These are phyloP conservation scores for Mycocentrospora acerina DNA, from an alignment of 2,329 filamentous ascomycete genomes.

Conservation along the genomic window DNA sequence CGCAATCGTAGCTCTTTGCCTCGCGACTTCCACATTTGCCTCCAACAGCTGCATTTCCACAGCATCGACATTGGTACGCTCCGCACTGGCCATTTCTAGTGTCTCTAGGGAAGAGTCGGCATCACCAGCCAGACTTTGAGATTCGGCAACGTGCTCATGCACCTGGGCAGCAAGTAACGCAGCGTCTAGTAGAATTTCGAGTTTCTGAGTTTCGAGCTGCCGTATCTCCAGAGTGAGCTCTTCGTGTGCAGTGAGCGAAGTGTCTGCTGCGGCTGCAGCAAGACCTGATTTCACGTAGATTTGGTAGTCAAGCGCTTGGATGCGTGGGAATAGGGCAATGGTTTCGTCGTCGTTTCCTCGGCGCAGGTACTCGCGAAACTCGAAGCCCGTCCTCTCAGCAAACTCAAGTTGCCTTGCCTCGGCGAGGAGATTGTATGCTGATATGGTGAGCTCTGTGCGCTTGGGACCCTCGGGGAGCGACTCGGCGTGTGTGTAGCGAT, in stretches of 20 bases:
- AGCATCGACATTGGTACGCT: constrained; percentile 17
- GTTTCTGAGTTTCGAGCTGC: constrained; percentile 19
- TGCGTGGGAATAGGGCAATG: constrained; percentile 10
- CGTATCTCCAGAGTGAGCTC: constrained; percentile 15
- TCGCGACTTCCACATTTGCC: constrained; percentile 13
- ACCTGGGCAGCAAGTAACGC: constrained; percentile 24
- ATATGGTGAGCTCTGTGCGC: constrained; percentile 21
- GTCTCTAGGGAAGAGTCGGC: constrained; percentile 9
- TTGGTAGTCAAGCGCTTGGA: constrained; percentile 23
- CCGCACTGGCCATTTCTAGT: constrained; percentile 13
- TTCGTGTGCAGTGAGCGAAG: constrained; percentile 10
- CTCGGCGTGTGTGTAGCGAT: constrained; percentile 24
- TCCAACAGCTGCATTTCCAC: constrained; percentile 13
- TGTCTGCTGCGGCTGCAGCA: constrained; percentile 12
- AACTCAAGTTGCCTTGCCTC: constrained; percentile 32
- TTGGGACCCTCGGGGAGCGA: constrained; percentile 18
- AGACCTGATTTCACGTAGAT: constrained; percentile 17
- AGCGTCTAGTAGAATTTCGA: constrained; percentile 15
- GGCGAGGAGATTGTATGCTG: constrained; percentile 31
- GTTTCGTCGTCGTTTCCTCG: constrained; percentile 3
- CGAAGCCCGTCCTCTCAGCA: constrained; percentile 18
- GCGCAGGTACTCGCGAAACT: constrained; percentile 16
- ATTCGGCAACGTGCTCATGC: constrained; percentile 23
- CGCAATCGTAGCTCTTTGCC: constrained; percentile 13
- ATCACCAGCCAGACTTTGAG: constrained; percentile 13